phyloP scores from a whole-genome alignment of 2,329 filamentous ascomycete genomes.

The Fusarium sp. region DNA sequence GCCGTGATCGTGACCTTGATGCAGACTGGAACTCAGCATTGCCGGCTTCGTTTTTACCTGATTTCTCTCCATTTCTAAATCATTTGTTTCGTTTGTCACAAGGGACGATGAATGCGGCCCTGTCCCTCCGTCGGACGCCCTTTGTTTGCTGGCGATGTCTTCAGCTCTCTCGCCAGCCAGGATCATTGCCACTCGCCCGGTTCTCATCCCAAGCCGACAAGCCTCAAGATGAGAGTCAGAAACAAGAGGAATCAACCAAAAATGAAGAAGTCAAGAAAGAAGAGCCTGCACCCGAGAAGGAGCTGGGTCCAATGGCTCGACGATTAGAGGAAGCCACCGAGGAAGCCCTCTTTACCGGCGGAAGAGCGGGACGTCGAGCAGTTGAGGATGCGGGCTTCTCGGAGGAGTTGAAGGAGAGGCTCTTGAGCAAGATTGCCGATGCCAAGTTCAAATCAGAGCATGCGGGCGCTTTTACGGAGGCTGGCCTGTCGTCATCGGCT shows the following conservation, averaged over 20 bases:
- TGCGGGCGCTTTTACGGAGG: slow-evolving; percentile 61
- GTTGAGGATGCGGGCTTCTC: slow-evolving; percentile 74
- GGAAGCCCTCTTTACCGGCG: slow-evolving; percentile 69
- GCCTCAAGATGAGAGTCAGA: slow-evolving; percentile 7
- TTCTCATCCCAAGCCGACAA: slow-evolving; percentile 35
- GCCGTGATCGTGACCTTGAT: slow-evolving; percentile 19
- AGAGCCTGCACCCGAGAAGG: slow-evolving; percentile 7
- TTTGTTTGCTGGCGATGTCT: slow-evolving; percentile 39
- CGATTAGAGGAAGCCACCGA: slow-evolving; percentile 73
- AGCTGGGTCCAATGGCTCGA: slow-evolving; percentile 63
- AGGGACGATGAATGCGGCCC: not conserved
- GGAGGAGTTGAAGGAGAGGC: slow-evolving; percentile 69
- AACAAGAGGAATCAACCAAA: not conserved
- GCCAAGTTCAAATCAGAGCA: slow-evolving; percentile 66
- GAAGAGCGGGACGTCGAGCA: slow-evolving; percentile 68
- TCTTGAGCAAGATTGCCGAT: slow-evolving; percentile 68
- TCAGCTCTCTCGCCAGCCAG: slow-evolving; percentile 13
- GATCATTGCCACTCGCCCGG: slow-evolving; percentile 5
- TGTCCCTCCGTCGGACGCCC: not conserved
- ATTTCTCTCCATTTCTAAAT: not conserved
- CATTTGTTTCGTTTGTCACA: too few species aligned
- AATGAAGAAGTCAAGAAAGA: not conserved
- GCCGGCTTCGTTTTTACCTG: not conserved
- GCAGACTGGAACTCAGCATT: not conserved
- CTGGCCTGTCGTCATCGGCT: slow-evolving; percentile 63